These are phyloP conservation scores for Holtermannia corniformis DNA, from an alignment of 768 basidiomycete species.

Conservation along the genomic window DNA sequence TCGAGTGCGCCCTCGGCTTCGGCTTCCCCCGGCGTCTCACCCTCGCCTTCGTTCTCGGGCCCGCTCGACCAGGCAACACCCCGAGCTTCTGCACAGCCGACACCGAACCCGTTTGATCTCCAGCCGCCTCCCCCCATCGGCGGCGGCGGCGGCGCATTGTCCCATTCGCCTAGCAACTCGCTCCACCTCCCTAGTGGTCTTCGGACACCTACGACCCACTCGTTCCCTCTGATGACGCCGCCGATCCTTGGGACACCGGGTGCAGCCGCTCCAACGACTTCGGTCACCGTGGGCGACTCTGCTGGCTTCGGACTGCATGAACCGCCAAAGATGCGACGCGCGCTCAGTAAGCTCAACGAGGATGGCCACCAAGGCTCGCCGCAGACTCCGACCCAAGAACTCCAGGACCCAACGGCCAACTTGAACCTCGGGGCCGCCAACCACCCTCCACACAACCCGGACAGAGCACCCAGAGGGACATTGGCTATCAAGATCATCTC, in stretches of 20 bases:
- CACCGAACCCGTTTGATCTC: constrained; percentile 32
- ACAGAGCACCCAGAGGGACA: constrained; percentile 47
- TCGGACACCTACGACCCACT: constrained; percentile 30
- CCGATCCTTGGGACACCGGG: constrained; percentile 32
- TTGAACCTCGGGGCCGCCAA: neutral
- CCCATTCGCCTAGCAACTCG: constrained; percentile 13
- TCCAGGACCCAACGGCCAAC: neutral
- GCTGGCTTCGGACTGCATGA: constrained; percentile 39
- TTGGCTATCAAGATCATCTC: constrained; percentile 94
- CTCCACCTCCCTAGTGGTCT: constrained; percentile 23
- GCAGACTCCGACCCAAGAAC: neutral
- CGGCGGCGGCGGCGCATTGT: constrained; percentile 6
- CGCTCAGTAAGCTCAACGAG: constrained; percentile 25
- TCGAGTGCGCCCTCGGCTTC: constrained; percentile 9
- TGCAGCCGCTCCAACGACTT: constrained; percentile 32
- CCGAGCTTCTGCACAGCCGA: constrained; percentile 18
- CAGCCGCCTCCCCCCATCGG: constrained; percentile 4
- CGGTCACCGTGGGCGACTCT: constrained; percentile 34
- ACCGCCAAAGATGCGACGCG: constrained; percentile 41
- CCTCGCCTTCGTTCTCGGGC: constrained; percentile 31
- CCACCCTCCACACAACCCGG: constrained; percentile 11
- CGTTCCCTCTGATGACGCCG: constrained; percentile 26
- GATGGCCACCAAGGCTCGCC: constrained; percentile 3
- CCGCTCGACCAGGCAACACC: constrained; percentile 39
- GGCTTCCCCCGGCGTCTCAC: constrained; percentile 25